These are phyloP conservation scores for Podaxis mareebaensis DNA, from an alignment of 768 basidiomycete species.

Conservation along the genomic window DNA sequence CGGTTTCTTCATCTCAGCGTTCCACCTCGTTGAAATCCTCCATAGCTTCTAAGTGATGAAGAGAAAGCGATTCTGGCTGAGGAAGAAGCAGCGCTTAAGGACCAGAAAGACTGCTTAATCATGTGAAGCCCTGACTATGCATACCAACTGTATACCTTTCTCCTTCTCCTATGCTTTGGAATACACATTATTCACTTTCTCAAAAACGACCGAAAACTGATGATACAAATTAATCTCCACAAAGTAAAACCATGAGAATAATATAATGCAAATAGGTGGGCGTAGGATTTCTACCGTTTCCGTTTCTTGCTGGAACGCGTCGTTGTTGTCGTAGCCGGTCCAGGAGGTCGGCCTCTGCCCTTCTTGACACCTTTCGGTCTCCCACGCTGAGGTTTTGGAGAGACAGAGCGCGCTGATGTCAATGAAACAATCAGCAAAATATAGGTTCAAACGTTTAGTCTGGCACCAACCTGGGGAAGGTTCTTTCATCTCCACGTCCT, in stretches of 20 bases:
- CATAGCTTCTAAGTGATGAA: slow-evolving; percentile 58
- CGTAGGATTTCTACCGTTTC: slow-evolving; percentile 36
- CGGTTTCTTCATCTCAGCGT: not conserved
- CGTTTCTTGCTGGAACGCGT: slow-evolving; percentile 43
- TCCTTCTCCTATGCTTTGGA: not conserved
- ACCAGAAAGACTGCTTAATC: slow-evolving; percentile 53
- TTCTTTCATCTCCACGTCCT: slow-evolving; percentile 59
- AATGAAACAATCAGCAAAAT: slow-evolving; percentile 12
- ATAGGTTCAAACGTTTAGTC: not conserved
- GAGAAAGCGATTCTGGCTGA: slow-evolving; percentile 64
- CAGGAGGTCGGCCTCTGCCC: slow-evolving; percentile 29
- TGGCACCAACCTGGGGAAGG: slow-evolving; percentile 54
- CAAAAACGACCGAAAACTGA: slow-evolving; percentile 4
- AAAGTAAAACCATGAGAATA: slow-evolving; percentile 11
- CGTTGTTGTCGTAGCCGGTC: slow-evolving; percentile 26
- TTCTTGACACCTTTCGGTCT: slow-evolving; percentile 28
- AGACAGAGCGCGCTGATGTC: slow-evolving; percentile 33
- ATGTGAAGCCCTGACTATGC: slow-evolving; percentile 39
- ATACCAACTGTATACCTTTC: not conserved
- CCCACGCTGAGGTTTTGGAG: slow-evolving; percentile 38
- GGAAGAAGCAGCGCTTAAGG: slow-evolving; percentile 41
- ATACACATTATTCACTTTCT: not conserved
- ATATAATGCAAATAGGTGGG: slow-evolving; percentile 12
- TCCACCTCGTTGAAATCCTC: slow-evolving; percentile 3
- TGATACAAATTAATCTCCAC: slow-evolving; percentile 12